Percentiles rank a stretch among this genome's conserved stretches.
phyloP scores from a whole-genome alignment of 2,329 filamentous ascomycete species.

The Aureobasidium subglaciale region DNA sequence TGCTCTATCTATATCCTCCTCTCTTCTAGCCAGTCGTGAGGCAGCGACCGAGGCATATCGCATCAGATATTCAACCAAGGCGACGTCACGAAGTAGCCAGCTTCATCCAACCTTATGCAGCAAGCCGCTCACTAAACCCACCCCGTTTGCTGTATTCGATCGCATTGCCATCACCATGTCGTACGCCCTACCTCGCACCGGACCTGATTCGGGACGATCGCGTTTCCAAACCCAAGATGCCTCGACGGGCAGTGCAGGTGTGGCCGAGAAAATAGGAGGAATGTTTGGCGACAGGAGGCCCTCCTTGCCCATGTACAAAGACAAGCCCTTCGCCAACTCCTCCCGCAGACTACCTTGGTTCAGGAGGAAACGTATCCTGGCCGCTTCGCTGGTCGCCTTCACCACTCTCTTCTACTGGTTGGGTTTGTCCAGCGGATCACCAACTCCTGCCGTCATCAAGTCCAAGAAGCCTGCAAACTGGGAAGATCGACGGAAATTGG shows the following conservation, averaged over 20 bases:
- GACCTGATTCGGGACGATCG: constrained; percentile 2
- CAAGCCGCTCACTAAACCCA: neutral
- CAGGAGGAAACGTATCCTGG: constrained; percentile 56
- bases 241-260: constrained; percentile 15
- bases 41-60: too few species aligned
- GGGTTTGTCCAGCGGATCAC: constrained; percentile 49
- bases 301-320: constrained; percentile 89
- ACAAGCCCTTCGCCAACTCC: constrained; percentile 77
- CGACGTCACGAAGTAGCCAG: neutral
- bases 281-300: constrained; percentile 56
- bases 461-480: constrained; percentile 48
- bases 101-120: constrained; percentile 12
- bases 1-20: neutral
- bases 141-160: neutral
- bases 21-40: too few species aligned
- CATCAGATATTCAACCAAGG: too few species aligned
- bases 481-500: constrained; percentile 67
- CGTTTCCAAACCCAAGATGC: constrained; percentile 11
- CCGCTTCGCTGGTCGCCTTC: constrained; percentile 46
- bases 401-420: constrained; percentile 62
- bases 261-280: constrained; percentile 46
- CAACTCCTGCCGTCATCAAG: neutral
- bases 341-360: constrained; percentile 51
- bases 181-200: constrained; percentile 1
- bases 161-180: constrained; percentile 1